Conservation (phyloP, 768 basidiomycete species). For the Epithele typhae region DNA sequence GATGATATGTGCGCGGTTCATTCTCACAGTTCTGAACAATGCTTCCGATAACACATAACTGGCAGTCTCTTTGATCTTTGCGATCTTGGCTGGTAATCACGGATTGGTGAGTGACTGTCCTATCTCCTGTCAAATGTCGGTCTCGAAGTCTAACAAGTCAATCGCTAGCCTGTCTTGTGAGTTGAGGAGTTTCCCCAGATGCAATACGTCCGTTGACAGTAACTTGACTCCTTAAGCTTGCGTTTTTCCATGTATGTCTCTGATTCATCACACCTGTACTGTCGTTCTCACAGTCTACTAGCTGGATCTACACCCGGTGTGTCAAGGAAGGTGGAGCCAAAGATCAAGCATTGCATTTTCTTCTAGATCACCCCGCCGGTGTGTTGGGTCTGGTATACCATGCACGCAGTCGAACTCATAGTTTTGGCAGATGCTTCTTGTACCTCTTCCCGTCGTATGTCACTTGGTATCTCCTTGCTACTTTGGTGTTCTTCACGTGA, state of each 20-base stretch:
- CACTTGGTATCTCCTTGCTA: conserved; percentile 65
- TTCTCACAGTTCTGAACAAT: not conserved
- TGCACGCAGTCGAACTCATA: not conserved
- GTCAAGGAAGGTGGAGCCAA: conserved; percentile 39
- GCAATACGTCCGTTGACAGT: no score
- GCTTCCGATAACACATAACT: not conserved
- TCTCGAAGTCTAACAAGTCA: no score
- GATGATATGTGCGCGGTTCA: conserved; percentile 44
- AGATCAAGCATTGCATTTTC: conserved; percentile 58
- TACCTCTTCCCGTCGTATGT: conserved; percentile 76
- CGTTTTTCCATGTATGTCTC: conserved; percentile 54
- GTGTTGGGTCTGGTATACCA: conserved; percentile 1
- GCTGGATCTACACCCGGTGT: conserved; percentile 59
- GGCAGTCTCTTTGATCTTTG: conserved; percentile 54
- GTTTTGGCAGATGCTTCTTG: conserved; percentile 48
- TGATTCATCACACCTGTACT: not conserved
- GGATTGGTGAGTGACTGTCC: conserved; percentile 60
- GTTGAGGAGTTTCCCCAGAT: no score
- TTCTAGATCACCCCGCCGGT: conserved; percentile 74
- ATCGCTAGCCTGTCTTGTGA: conserved; percentile 64
- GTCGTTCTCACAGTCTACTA: conserved; percentile 21
- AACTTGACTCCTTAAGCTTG: no score
- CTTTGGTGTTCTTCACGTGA: conserved; percentile 53
- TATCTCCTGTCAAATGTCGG: no score
- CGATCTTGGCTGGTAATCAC: conserved; percentile 75